Evolutionary conservation across 768 basidiomycete genomes (phyloP), one percentile per base, ranked within the genome.

Genomic region (Russula dissimulans): DNA sequence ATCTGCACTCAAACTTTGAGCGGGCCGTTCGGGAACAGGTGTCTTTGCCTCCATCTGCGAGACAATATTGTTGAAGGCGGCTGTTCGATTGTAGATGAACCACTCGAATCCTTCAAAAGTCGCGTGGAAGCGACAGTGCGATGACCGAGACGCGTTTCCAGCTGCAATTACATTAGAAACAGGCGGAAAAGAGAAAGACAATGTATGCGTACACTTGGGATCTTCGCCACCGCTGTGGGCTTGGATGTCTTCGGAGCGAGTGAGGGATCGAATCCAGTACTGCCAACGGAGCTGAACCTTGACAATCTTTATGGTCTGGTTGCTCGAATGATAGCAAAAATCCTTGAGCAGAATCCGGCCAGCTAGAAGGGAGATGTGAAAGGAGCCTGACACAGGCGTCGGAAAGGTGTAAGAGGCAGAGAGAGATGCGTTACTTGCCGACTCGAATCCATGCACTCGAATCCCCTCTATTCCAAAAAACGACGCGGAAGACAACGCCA

Each of bases 341-440:
- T 97, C 90, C 74, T 91, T 92, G 67, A 97, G 78, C 22, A 95
- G 79, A 53, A 98, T 84, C 63, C 94, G 77, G 36, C 95, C 95
- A 2, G 89, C 84, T 42, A 97, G 74, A 10, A 93, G 75, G 3
- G 95, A 95, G 71, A 97, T 82, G 69, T 97, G 94, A 26, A 95
- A 79, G n/a, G 92, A 90, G 22, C 91, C 92, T 94, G 51, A 41
- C 43, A 32, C 22, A 63, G 39, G 58, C 54, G 56, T 52, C 51
- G 41, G 51, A 26, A 32, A 46, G 29, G 31, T 43, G 14, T 50
- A 47, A 41, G 36, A 5, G 34, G n/a, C 47, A 43, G 51, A 8
- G 8, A 50, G 18, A 53, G 6, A 32, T 26, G 1, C 10, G 32
- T 3, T 29, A 69, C 78, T 62, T 67, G 85, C 91, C 91, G 57